Percentiles rank a stretch among this genome's conserved stretches.
These are phyloP conservation scores for Suhomyces taliae DNA, from an alignment of 1,139 yeast species.

Conservation along the genomic window DNA sequence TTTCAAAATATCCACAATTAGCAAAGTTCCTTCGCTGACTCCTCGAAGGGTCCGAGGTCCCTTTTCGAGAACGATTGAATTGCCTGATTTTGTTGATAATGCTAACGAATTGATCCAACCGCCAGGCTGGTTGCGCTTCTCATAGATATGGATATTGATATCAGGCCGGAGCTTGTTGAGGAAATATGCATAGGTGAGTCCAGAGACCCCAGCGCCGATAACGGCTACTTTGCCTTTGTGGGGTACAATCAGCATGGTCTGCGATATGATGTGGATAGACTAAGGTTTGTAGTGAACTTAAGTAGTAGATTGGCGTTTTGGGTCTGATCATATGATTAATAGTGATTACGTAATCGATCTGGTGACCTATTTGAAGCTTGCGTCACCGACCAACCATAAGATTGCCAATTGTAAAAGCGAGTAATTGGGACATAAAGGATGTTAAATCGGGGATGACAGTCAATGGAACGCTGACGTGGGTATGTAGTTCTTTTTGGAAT, in stretches of 20 bases:
- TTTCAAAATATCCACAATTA: slow-evolving; percentile 58
- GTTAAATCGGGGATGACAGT: too few species aligned
- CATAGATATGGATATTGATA: slow-evolving; percentile 61
- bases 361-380: too few species aligned
- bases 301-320: not conserved
- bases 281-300: not conserved
- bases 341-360: too few species aligned
- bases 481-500: too few species aligned
- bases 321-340: too few species aligned
- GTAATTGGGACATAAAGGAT: too few species aligned
- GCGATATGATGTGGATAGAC: not conserved
- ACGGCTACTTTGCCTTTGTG: slow-evolving; percentile 56
- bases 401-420: too few species aligned
- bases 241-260: slow-evolving; percentile 11
- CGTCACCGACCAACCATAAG: too few species aligned
- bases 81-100: slow-evolving; percentile 12
- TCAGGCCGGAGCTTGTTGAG: slow-evolving; percentile 72
- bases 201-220: slow-evolving; percentile 87
- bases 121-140: slow-evolving; percentile 56
- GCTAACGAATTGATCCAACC: slow-evolving; percentile 72
- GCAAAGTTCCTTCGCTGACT: slow-evolving; percentile 61
- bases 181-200: slow-evolving; percentile 76
- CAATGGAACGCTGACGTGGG: too few species aligned
- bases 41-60: slow-evolving; percentile 80
- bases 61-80: slow-evolving; percentile 50